Base-by-base conservation (phyloP, 192 early-diverging fungal genomes). In the Dissophora ornata region DNA sequence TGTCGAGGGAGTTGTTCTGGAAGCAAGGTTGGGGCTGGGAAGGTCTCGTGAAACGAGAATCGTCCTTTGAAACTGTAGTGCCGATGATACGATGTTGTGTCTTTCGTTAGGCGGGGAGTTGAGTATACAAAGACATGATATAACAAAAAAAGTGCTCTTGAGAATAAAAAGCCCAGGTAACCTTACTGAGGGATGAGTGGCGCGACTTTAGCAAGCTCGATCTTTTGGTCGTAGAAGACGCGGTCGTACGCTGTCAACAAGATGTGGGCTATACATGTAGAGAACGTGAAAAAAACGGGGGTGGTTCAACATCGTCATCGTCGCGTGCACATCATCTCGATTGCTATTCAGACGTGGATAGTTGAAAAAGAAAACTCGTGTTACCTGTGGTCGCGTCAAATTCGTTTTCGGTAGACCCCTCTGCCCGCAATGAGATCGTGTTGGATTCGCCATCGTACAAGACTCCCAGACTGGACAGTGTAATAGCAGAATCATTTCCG, bases 41-140 rank as follows among this genome's bases (percentile, higher is more conserved):
- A 67, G 4, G 64, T 62, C 45, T 77, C 44, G 29, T 77, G 41
- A 9, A 66, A 67, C 2, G 71, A 60, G 58, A 77, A 77, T 16
- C 25, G 49, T 15, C 71, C 71, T 15, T 48, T 30, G 57, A 61
- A 62, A 1, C 71, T 77, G 47, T 18, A 47, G 8, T 45, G 5
- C 18, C n/a, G n/a, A n/a, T n/a, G n/a, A n/a, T n/a, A n/a, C n/a
- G n/a, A n/a, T n/a, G n/a, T n/a, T n/a, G n/a, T n/a, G n/a, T n/a
- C n/a, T n/a, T n/a, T n/a, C n/a, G n/a, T n/a, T n/a, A n/a, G n/a
- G n/a, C n/a, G n/a, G n/a, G n/a, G n/a, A n/a, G n/a, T n/a, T n/a
- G n/a, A n/a, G n/a, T n/a, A n/a, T n/a, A n/a, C n/a, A n/a, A n/a
- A n/a, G n/a, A n/a, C n/a, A n/a, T n/a, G n/a, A n/a, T n/a, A n/a